phyloP scores from a whole-genome alignment of 1,284 basidiomycete species.

The Malassezia obtusa region DNA sequence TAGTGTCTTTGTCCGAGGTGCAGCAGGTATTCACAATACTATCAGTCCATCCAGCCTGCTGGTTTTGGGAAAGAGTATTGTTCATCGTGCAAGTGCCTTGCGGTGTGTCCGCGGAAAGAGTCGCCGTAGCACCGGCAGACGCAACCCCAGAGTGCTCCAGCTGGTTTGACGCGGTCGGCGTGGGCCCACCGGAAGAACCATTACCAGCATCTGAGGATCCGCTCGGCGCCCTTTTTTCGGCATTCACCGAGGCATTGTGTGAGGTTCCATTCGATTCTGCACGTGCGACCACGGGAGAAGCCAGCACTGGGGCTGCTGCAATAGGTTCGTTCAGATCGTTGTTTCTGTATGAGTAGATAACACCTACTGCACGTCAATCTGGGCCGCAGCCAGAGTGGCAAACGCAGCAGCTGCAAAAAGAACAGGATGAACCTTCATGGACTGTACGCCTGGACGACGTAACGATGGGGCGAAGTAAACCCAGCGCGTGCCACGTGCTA shows the following conservation, averaged over 20 bases:
- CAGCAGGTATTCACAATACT: conserved; percentile 32
- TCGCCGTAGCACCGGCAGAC: conserved; percentile 22
- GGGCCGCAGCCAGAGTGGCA: background rate
- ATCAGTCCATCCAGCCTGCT: conserved; percentile 33
- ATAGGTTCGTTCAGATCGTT: background rate
- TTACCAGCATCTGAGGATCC: background rate
- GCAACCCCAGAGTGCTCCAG: conserved; percentile 17
- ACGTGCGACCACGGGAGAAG: background rate
- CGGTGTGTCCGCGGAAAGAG: conserved; percentile 19
- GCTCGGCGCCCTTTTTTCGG: background rate
- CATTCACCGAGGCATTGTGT: background rate
- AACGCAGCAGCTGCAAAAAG: background rate
- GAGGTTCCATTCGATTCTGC: background rate
- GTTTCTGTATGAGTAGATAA: background rate
- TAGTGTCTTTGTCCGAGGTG: conserved; percentile 14
- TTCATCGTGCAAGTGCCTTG: conserved; percentile 21
- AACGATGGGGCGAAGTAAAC: background rate
- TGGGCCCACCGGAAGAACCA: background rate
- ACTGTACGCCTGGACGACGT: background rate
- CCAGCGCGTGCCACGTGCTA: background rate
- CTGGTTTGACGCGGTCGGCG: conserved; percentile 4
- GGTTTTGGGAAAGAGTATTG: conserved; percentile 25
- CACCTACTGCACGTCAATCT: background rate
- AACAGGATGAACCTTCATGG: background rate
- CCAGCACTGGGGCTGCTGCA: background rate